phyloP scores from a whole-genome alignment of 1,284 basidiomycete genomes.

The Cutaneotrichosporon cyanovorans region DNA sequence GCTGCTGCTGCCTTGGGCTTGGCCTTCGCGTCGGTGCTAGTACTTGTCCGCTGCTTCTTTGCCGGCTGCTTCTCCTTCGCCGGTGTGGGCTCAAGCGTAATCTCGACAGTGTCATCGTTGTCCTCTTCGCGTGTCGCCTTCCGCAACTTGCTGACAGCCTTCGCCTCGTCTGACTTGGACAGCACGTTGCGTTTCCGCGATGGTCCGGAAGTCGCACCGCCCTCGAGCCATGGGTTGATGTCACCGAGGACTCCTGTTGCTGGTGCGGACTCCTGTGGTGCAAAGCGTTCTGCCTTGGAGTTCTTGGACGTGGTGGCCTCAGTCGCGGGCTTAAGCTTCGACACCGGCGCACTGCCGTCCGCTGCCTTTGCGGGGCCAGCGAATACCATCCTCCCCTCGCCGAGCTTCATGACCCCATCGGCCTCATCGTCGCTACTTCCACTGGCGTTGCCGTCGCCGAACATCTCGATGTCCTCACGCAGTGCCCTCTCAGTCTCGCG shows the following conservation, averaged over 20 bases:
- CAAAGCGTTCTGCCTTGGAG: neutral
- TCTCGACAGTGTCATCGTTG: constrained; percentile 62
- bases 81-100: constrained; percentile 51
- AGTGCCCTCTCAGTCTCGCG: constrained; percentile 63
- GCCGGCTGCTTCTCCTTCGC: too few relatives aligned
- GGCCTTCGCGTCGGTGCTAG: neutral
- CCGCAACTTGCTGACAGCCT: constrained; percentile 63
- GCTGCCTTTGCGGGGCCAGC: constrained; percentile 24
- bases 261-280: neutral
- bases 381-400: constrained; percentile 50
- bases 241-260: constrained; percentile 11
- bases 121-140: constrained; percentile 55
- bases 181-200: constrained; percentile 65
- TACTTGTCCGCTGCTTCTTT: constrained; percentile 4
- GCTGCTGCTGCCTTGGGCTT: constrained; percentile 8
- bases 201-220: constrained; percentile 42
- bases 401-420: constrained; percentile 38
- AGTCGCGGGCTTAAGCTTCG: neutral
- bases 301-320: too few relatives aligned
- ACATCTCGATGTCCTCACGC: constrained; percentile 56
- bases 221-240: constrained; percentile 66
- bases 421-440: constrained; percentile 50
- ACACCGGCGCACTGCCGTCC: neutral
- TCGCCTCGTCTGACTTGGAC: constrained; percentile 54
- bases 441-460: constrained; percentile 42